A percentile compares a stretch with the other conserved stretches of the same genome.
Conservation (phyloP, 352 stramenopile species). For the Pythium vanterpoolii region DNA sequence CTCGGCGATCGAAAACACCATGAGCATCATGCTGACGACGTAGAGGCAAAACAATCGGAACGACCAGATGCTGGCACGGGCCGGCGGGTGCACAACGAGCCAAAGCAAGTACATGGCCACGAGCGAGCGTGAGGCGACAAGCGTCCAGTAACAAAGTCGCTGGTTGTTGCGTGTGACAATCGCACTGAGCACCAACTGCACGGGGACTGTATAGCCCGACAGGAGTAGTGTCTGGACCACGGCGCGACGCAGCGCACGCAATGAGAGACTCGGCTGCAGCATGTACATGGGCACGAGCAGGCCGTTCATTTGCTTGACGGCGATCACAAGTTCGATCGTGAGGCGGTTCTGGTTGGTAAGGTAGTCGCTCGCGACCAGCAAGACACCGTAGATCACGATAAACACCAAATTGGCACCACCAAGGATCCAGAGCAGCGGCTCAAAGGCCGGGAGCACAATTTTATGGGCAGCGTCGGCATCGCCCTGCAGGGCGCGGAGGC, state of each 20-base stretch:
- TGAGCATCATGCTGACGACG: conserved; percentile 7
- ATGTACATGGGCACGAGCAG: conserved; percentile 49
- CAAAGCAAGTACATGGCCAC: conserved; percentile 11
- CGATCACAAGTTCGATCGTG: conserved; percentile 36
- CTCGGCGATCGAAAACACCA: conserved; percentile 10
- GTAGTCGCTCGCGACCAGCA: conserved; percentile 27
- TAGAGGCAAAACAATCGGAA: conserved; percentile 10
- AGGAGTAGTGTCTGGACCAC: conserved; percentile 27
- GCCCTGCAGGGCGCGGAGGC: conserved; percentile 41
- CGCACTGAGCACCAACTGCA: conserved; percentile 18
- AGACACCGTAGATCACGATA: conserved; percentile 34
- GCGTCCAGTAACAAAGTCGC: conserved; percentile 5
- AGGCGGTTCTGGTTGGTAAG: conserved; percentile 19
- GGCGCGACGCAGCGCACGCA: conserved; percentile 31
- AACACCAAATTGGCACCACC: conserved; percentile 24
- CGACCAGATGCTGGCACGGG: background rate
- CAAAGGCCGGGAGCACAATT: conserved; percentile 60
- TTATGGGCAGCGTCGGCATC: conserved; percentile 45
- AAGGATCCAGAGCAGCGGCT: conserved; percentile 48
- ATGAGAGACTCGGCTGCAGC: conserved; percentile 50
- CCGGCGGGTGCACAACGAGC: conserved; percentile 4
- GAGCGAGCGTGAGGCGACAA: background rate
- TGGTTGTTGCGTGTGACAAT: conserved; percentile 3
- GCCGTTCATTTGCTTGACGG: conserved; percentile 44
- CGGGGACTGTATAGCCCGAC: conserved; percentile 32